phyloP scores from a whole-genome alignment of 176 grass and related monocot genomes.

The Oryza rufipogon region DNA sequence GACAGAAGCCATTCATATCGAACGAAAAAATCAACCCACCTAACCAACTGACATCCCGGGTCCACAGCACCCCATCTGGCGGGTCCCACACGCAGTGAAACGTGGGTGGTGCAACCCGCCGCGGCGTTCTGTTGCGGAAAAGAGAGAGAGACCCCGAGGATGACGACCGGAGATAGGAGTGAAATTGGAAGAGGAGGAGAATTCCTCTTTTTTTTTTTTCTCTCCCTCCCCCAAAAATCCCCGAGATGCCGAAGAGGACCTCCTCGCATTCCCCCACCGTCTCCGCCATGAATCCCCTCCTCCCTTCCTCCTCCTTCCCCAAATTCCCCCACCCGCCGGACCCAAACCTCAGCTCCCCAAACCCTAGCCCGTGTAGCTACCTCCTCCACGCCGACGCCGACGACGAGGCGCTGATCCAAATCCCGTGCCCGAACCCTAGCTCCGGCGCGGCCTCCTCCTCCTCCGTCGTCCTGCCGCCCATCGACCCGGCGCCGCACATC shows the following conservation, averaged over 20 bases:
- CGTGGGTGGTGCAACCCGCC: neutral
- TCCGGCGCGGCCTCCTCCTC: neutral
- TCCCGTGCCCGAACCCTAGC: conserved; percentile 49
- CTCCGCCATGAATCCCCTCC: conserved; percentile 66
- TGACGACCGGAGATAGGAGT: neutral
- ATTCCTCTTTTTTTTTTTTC: neutral
- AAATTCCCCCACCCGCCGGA: conserved; percentile 67
- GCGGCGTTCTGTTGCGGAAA: neutral
- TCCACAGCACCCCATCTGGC: neutral
- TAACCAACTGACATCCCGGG: neutral
- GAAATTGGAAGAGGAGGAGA: conserved; percentile 15
- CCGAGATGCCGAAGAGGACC: conserved; percentile 63
- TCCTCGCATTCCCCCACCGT: conserved; percentile 60
- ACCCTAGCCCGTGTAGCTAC: conserved; percentile 48
- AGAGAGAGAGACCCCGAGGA: neutral
- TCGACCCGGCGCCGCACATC: conserved; percentile 88
- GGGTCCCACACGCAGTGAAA: neutral
- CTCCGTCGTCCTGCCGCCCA: conserved; percentile 41
- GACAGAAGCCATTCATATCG: neutral
- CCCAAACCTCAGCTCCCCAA: conserved; percentile 46
- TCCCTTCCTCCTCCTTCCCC: conserved; percentile 48
- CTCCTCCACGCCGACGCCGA: conserved; percentile 70
- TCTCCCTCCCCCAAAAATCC: neutral
- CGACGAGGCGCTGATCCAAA: conserved; percentile 56
- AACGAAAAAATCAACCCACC: neutral